Evolutionary conservation across 2,329 filamentous ascomycete species (phyloP), one percentile per base, ranked within the genome.

Genomic region (Trichoderma atrobrunneum): DNA sequence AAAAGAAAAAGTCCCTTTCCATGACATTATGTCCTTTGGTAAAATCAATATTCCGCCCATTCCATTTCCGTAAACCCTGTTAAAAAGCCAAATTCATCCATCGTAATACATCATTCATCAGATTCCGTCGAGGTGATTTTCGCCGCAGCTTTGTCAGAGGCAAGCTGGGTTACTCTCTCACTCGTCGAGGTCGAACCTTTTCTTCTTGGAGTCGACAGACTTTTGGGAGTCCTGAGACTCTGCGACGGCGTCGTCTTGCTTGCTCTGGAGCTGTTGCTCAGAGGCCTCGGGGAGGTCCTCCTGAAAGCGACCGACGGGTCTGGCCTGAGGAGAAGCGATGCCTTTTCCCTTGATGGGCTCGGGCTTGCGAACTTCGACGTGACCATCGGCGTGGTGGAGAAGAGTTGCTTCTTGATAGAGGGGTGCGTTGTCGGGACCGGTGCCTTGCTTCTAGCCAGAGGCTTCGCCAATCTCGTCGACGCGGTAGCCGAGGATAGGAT

Each of bases 381-480:
- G 57, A 24, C 54, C 26, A 18, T 56, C 32, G 34, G 36, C 8
- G 11, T 70, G 67, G 8, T 61, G 57, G 12, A 16, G 16, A 4
- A 57, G 10, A 16, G 34, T 57, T 1, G 39, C 56, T 10, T 26
- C 36, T 34, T 69, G 65, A 28, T 48, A 14, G 2, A 48, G 36
- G 1, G 36, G 21, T 1, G 54, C 26, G 26, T n/a, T 48, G n/a
- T 61, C 26, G 10, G 24, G 54, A n/a, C n/a, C 26, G 26, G 43
- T 30, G 24, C 21, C 32, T 3, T 60, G 26, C 5, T 60, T 26
- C 39, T 43, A 62, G n/a, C 56, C 67, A 12, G 67, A 70, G 18
- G 39, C 28, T 28, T 70, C 67, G 16, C 67, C 67, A 43, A 54
- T 16, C 18, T 70, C 67, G 11, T 70, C 67, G 10, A 36, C 67